Base-by-base conservation (phyloP, 108 stramenopile species). In the Skeletonema marinoi region DNA sequence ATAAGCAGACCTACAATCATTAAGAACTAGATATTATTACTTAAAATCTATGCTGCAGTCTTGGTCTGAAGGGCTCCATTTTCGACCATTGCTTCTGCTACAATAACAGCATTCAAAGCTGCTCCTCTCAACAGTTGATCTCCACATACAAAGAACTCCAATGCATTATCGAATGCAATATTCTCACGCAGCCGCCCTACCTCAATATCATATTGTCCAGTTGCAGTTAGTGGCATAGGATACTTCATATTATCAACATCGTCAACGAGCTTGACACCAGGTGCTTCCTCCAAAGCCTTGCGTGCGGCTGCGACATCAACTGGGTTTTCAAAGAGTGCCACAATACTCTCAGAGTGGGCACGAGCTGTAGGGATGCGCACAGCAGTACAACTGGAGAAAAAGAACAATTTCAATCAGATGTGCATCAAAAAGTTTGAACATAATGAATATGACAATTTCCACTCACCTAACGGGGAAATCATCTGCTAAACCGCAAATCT, bases 121-220 rank as follows among this genome's bases (percentile, higher is more conserved):
- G 98, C 98, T 51, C 98, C 98, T 62, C 98, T 90, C 66, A 98
- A 84, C 32, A 98, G 90, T 87, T 98, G 98, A 84, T 99, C 98
- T 13, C 98, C 98, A 66, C 89, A 90, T 25, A 99, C 98, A 78
- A 99, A 99, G 74, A 99, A 87, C 85, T 99, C 98, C 35, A 99
- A 73, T 39, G 98, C 98, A 73, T 95, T 74, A 67, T 97, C 96
- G 75, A 96, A 98, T 29, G 92, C 92, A 31, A 92, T 56, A 59
- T 83, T 89, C 68, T 90, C 80, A 44, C 97, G 91, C 33, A 98
- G 35, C 17, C 97, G 83, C 46, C 98, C 92, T 21, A 97, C 98
- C 87, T 99, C 96, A 3, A 99, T 87, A 80, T 99, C 98, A 75
- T 95, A 97, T 59, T 93, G 78, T 31, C 96, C 97, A 2, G 98